Conservation (phyloP, 371 early-diverging fungal species). For the Mortierella sp. region DNA sequence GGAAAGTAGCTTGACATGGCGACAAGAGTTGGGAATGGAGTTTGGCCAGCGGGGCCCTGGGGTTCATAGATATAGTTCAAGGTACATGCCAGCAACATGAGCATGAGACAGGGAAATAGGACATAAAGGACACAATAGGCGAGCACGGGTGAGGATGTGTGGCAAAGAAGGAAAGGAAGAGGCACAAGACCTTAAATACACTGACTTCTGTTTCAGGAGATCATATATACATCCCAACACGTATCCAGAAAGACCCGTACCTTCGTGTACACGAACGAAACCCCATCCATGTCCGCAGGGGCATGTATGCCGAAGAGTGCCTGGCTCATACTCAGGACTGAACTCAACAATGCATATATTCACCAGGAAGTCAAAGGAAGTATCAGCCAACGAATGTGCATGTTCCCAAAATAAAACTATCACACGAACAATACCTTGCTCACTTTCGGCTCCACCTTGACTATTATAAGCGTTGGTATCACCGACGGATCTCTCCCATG, state of each 20-base stretch:
- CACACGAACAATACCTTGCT: conserved; percentile 4
- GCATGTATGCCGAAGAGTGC: conserved; percentile 5
- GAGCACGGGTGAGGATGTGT: no score
- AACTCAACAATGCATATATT: no score
- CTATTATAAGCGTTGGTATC: conserved; percentile 2
- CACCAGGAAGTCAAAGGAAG: no score
- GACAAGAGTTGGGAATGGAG: conserved; percentile 39
- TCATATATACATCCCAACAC: no score
- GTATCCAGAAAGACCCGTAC: background rate
- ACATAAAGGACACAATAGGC: no score
- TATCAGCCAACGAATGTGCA: background rate
- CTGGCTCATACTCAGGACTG: conserved; percentile 4
- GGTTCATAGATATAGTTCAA: background rate
- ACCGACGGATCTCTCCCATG: background rate
- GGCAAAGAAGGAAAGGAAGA: no score
- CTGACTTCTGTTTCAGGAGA: no score
- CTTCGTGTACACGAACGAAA: conserved; percentile 34
- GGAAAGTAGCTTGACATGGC: conserved; percentile 42
- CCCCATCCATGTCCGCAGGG: conserved; percentile 18
- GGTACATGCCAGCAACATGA: no score
- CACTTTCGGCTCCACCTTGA: background rate
- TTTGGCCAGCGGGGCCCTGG: conserved; percentile 48
- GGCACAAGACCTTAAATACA: no score
- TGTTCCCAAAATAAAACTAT: background rate
- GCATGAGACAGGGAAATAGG: no score